Evolutionary conservation across 257 asterid genomes (phyloP).

Genomic region (Apocynum venetum): DNA sequence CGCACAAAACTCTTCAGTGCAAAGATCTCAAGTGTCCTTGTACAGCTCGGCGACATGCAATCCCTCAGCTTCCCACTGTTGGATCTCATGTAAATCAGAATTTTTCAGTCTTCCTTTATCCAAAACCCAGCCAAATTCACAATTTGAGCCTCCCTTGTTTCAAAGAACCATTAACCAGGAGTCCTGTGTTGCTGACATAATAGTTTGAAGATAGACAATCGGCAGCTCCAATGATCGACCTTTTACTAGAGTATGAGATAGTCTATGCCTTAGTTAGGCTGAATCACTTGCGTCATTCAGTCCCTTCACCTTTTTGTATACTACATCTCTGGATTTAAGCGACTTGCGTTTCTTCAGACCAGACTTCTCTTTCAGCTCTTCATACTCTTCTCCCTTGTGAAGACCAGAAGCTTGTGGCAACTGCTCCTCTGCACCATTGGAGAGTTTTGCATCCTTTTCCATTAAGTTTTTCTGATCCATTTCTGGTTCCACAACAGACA

Average conservation of each 20-base stretch:
- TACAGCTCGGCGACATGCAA: background rate
- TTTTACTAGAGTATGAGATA: background rate
- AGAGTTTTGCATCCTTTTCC: conserved; percentile 22
- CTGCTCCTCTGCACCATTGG: conserved; percentile 24
- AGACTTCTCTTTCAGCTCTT: conserved; percentile 17
- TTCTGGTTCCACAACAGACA: conserved; percentile 83
- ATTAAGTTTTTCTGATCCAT: conserved; percentile 22
- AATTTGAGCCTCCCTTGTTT: background rate
- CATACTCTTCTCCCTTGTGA: conserved; percentile 20
- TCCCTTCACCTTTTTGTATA: conserved; percentile 53
- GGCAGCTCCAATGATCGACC: background rate
- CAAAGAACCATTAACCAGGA: background rate
- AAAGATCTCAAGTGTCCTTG: background rate
- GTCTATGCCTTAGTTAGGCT: conserved; percentile 33
- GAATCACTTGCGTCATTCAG: conserved; percentile 28
- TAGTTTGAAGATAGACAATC: background rate
- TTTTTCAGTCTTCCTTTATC: background rate
- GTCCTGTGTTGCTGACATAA: background rate
- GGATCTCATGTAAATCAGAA: background rate
- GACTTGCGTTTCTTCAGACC: conserved; percentile 58
- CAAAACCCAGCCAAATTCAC: background rate
- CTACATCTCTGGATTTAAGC: conserved; percentile 39
- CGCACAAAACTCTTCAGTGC: background rate
- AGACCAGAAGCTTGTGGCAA: conserved; percentile 11
- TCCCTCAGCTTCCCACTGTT: background rate